Conservation (phyloP, 805 yeast species). For the Wickerhamomyces chambardii region DNA sequence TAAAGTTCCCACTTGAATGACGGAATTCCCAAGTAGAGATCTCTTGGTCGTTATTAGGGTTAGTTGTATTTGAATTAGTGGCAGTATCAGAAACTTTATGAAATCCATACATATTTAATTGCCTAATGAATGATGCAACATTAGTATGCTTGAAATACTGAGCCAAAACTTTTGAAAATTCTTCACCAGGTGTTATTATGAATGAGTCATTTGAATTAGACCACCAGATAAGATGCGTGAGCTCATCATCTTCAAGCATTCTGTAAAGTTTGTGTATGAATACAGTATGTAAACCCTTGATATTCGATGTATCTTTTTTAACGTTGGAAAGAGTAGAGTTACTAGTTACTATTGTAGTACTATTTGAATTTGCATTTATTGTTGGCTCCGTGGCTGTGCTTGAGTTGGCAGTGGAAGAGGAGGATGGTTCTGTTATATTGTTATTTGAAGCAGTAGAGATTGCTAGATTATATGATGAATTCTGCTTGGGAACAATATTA, state of each 20-base stretch:
- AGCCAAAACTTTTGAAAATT: slow-evolving; percentile 62
- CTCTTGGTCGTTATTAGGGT: slow-evolving; percentile 1
- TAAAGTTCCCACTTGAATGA: slow-evolving; percentile 71
- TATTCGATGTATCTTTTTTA: background rate
- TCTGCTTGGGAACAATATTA: too few relatives aligned
- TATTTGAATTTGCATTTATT: too few relatives aligned
- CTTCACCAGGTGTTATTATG: slow-evolving; percentile 77
- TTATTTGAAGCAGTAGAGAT: too few relatives aligned
- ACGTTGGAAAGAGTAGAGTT: too few relatives aligned
- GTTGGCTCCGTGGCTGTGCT: too few relatives aligned
- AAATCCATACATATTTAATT: slow-evolving; percentile 76
- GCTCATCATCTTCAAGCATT: slow-evolving; percentile 73
- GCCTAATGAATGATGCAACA: slow-evolving; percentile 72
- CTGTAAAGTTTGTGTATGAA: slow-evolving; percentile 87
- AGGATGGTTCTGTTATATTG: too few relatives aligned
- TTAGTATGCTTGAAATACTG: slow-evolving; percentile 75
- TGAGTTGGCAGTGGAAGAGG: too few relatives aligned
- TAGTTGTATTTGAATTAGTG: slow-evolving; percentile 4
- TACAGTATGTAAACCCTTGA: slow-evolving; percentile 32
- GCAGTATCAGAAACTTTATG: slow-evolving; percentile 44
- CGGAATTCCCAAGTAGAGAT: slow-evolving; percentile 71
- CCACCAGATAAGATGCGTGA: slow-evolving; percentile 86
- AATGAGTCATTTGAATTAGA: slow-evolving; percentile 61
- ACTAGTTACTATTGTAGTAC: too few relatives aligned
- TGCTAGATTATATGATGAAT: too few relatives aligned